Conservation (phyloP, 192 early-diverging fungal genomes). For the Backusella westeae region DNA sequence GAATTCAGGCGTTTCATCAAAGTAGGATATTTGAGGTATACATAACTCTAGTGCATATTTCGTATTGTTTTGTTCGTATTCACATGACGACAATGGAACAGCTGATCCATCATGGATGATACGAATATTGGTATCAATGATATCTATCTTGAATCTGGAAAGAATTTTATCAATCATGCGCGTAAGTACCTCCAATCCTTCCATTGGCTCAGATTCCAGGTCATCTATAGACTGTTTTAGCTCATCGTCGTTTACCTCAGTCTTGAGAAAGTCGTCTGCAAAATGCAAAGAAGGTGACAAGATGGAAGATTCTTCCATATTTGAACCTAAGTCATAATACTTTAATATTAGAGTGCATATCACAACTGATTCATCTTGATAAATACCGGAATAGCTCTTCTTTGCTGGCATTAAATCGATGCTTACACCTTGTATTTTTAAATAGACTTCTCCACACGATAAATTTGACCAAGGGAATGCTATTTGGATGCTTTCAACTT, state of each 20-base stretch:
- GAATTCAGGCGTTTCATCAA: slow-evolving; percentile 59
- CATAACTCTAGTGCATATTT: slow-evolving; percentile 55
- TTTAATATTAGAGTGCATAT: not conserved
- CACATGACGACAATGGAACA: slow-evolving; percentile 21
- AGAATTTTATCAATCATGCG: slow-evolving; percentile 83
- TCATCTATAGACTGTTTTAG: slow-evolving; percentile 49
- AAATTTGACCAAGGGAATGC: slow-evolving; percentile 87
- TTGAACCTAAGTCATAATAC: not conserved
- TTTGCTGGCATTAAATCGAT: slow-evolving; percentile 48
- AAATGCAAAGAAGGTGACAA: slow-evolving; percentile 85
- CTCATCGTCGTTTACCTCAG: slow-evolving; percentile 53
- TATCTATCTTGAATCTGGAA: slow-evolving; percentile 72
- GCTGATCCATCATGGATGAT: slow-evolving; percentile 45
- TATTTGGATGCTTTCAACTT: slow-evolving; percentile 66
- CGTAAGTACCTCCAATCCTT: slow-evolving; percentile 75
- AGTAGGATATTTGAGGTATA: slow-evolving; percentile 50
- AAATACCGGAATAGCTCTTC: slow-evolving; percentile 5
- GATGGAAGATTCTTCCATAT: slow-evolving; percentile 48
- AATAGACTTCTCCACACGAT: slow-evolving; percentile 69
- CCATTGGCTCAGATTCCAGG: slow-evolving; percentile 32
- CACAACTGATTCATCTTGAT: not conserved
- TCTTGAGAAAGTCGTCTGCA: slow-evolving; percentile 83
- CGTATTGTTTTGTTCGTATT: not conserved
- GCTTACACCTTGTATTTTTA: slow-evolving; percentile 70
- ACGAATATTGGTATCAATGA: slow-evolving; percentile 50